These are phyloP conservation scores for Phytophthora podocarpi DNA, from an alignment of 352 stramenopile species.

Conservation along the genomic window DNA sequence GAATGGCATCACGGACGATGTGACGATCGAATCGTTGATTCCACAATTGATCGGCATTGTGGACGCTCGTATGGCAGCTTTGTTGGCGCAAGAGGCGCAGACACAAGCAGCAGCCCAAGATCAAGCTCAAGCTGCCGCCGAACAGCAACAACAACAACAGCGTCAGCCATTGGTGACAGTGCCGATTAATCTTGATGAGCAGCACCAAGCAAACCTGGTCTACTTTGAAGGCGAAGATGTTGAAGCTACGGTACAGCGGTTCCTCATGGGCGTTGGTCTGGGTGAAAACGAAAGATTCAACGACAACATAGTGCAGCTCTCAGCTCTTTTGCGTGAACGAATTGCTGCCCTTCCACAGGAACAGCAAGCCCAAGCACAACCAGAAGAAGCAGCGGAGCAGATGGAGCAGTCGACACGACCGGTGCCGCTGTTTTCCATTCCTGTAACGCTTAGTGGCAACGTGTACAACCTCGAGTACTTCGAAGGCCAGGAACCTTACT, in stretches of 20 bases:
- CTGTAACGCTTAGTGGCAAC: constrained; percentile 58
- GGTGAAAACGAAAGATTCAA: constrained; percentile 45
- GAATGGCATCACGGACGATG: constrained; percentile 56
- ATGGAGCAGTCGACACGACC: constrained; percentile 21
- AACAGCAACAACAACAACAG: constrained; percentile 21
- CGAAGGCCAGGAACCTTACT: constrained; percentile 56
- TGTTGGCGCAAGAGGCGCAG: constrained; percentile 46
- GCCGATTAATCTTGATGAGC: constrained; percentile 56
- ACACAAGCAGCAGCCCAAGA: constrained; percentile 7
- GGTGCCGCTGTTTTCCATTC: constrained; percentile 55
- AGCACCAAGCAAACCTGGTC: constrained; percentile 49
- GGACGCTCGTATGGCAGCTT: constrained; percentile 51
- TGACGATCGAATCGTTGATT: constrained; percentile 43
- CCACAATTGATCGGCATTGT: constrained; percentile 67
- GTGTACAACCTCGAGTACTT: constrained; percentile 75
- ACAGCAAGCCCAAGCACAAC: constrained; percentile 13
- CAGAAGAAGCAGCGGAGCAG: constrained; percentile 4
- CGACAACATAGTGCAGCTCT: constrained; percentile 50
- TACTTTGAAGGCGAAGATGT: constrained; percentile 81
- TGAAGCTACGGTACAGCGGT: constrained; percentile 68
- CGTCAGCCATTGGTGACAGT: constrained; percentile 52
- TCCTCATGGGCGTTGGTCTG: constrained; percentile 59
- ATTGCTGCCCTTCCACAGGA: constrained; percentile 25
- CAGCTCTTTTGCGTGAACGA: constrained; percentile 40
- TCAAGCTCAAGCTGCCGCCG: constrained; percentile 12